Percentiles rank a stretch among this genome's conserved stretches.
Conservation (phyloP, 2,329 filamentous ascomycete species). For the Exophiala oligosperma region DNA sequence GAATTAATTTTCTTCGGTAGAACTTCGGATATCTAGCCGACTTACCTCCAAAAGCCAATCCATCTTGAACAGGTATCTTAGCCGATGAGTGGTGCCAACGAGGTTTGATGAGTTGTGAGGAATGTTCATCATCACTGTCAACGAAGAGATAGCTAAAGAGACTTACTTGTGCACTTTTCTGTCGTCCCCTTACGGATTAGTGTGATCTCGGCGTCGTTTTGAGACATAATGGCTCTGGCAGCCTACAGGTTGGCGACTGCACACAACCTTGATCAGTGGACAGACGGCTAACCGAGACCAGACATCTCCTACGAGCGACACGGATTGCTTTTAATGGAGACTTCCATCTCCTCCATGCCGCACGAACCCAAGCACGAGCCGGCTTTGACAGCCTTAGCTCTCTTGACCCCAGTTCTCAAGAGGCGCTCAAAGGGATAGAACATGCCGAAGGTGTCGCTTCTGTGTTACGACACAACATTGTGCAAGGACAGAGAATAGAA, state of each 20-base stretch:
- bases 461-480: slow-evolving; percentile 79
- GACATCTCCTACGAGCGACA: slow-evolving; percentile 76
- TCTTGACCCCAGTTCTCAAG: slow-evolving; percentile 58
- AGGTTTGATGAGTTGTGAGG: no score
- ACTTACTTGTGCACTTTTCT: no score
- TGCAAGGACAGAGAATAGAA: slow-evolving; percentile 69
- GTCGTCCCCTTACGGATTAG: neutral
- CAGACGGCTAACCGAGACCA: slow-evolving; percentile 74
- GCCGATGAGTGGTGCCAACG: no score
- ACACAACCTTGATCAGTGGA: neutral
- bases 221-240: neutral
- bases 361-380: slow-evolving; percentile 69
- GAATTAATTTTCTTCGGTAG: no score
- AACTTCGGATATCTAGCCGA: no score
- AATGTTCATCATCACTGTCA: no score
- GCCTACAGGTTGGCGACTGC: neutral
- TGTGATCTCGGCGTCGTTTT: neutral
- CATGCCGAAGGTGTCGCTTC: slow-evolving; percentile 81
- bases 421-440: slow-evolving; percentile 64
- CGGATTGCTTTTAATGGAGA: slow-evolving; percentile 84
- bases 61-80: no score
- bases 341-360: slow-evolving; percentile 64
- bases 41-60: no score
- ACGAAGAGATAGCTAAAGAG: no score
- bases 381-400: slow-evolving; percentile 70